phyloP scores from a whole-genome alignment of 345 rosid genomes.

The Salix viminalis region DNA sequence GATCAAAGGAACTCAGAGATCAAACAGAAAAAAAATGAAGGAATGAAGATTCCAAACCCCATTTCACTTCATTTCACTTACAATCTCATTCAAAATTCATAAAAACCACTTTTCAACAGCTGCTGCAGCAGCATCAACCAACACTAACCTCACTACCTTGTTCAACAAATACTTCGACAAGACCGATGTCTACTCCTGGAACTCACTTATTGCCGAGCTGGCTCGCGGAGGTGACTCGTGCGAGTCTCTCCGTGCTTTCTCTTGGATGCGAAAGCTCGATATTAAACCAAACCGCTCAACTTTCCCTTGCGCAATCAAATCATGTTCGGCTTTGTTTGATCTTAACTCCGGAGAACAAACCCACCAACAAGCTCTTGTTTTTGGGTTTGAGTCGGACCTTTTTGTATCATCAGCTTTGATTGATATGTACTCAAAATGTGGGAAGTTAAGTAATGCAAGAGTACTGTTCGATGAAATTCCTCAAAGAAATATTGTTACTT shows the following conservation, averaged over 20 bases:
- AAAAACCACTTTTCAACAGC: constrained; percentile 29
- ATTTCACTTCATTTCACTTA: background rate
- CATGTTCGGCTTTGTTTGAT: constrained; percentile 75
- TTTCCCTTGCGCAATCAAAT: constrained; percentile 81
- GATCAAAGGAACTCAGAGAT: background rate
- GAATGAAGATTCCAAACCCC: constrained; percentile 39
- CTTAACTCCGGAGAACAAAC: constrained; percentile 65
- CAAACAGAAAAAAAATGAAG: background rate
- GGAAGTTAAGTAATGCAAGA: constrained; percentile 52
- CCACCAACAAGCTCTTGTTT: constrained; percentile 75
- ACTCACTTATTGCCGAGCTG: constrained; percentile 75
- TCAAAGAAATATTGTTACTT: constrained; percentile 56
- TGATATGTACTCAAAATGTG: constrained; percentile 68
- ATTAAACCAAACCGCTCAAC: constrained; percentile 66
- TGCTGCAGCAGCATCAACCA: background rate
- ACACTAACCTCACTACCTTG: constrained; percentile 47
- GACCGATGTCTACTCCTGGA: constrained; percentile 75
- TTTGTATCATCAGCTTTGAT: constrained; percentile 78
- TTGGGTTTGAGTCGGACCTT: constrained; percentile 60
- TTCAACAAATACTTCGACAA: constrained; percentile 70
- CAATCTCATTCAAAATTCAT: constrained; percentile 20
- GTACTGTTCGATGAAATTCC: constrained; percentile 77
- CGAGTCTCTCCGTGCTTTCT: constrained; percentile 77
- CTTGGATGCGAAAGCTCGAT: constrained; percentile 70
- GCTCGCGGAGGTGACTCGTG: constrained; percentile 70